Evolutionary conservation across 208 protist genomes (phyloP), one percentile per base, ranked within the genome.

Genomic region (Leishmania major): DNA sequence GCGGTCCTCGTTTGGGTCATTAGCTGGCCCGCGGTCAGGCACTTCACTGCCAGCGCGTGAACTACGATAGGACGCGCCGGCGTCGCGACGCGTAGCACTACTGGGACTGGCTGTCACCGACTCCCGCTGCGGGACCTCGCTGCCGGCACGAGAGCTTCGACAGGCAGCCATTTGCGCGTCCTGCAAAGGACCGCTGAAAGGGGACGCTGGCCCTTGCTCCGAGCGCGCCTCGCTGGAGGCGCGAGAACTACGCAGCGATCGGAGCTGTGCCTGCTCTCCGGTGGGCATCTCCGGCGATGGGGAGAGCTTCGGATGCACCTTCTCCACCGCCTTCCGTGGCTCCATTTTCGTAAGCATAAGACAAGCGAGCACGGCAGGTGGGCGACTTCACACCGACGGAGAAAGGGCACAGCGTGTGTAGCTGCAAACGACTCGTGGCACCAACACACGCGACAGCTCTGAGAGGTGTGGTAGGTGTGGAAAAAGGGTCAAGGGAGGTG

Each of bases 21-120:
- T 66, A 2, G 59, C 80, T 31, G 77, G 49, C 17, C 84, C 67
- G 1, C 88, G 85, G 1, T 90, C 81, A n/a, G 87, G 88, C 2
- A 82, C 87, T 75, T 95, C 92, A 59, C 89, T 92, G 0, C 84
- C 87, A 0, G 88, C 89, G 8, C 86, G 84, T 2, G 91, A 93
- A 73, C 83, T 87, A 43, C 57, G 77, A 57, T 80, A 82, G 3
- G 77, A 86, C 5, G 57, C 74, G 75, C 80, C 81, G 51, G 57
- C 11, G 15, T 81, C 76, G 8, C 79, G 69, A 31, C 72, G 78
- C 25, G 72, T 49, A 1, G 69, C 77, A 47, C 79, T 79, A 13
- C 80, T 79, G 3, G 77, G 80, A 49, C 64, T 79, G 0, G 47
- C 75, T 40, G 75, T 59, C n/a, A 78, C 74, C 51, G 75, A 45